Percentiles rank a stretch among this genome's conserved stretches.
Evolutionary conservation across 176 grass and related monocot species (phyloP).

Genomic region (Oryza longistaminata): DNA sequence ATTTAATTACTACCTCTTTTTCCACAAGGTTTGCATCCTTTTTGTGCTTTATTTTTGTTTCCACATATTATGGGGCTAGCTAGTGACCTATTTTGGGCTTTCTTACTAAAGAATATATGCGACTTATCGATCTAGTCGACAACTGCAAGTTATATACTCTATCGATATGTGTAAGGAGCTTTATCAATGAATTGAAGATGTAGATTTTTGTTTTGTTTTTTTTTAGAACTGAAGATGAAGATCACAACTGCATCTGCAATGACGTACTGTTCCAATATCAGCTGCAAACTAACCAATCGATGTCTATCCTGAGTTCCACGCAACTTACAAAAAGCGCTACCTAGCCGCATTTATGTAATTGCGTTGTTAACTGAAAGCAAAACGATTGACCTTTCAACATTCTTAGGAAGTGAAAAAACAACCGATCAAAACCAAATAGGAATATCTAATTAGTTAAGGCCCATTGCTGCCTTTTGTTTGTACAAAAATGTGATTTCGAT

Average conservation of each 20-base stretch:
- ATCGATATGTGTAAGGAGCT: not conserved
- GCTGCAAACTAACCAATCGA: not conserved
- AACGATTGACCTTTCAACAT: constrained; percentile 4
- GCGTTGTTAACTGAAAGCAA: constrained; percentile 2
- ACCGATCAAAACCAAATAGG: too few species aligned
- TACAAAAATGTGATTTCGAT: too few species aligned
- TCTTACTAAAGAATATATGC: too few species aligned
- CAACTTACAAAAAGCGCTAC: not conserved
- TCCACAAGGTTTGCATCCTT: not conserved
- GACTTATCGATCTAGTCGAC: too few species aligned
- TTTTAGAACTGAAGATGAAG: not conserved
- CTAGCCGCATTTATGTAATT: not conserved
- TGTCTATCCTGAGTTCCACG: not conserved
- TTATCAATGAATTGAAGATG: not conserved
- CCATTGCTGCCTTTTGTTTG: too few species aligned
- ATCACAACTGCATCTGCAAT: not conserved
- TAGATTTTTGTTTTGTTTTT: not conserved
- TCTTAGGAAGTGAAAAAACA: not conserved
- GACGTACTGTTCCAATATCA: not conserved
- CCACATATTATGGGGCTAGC: too few species aligned
- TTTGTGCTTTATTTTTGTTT: not conserved
- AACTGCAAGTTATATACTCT: too few species aligned
- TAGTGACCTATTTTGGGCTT: too few species aligned
- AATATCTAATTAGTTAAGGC: too few species aligned
- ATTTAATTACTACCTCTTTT: not conserved